Evolutionary conservation across 148 eudicot genomes (phyloP).

Genomic region (Arbutus unedo): DNA sequence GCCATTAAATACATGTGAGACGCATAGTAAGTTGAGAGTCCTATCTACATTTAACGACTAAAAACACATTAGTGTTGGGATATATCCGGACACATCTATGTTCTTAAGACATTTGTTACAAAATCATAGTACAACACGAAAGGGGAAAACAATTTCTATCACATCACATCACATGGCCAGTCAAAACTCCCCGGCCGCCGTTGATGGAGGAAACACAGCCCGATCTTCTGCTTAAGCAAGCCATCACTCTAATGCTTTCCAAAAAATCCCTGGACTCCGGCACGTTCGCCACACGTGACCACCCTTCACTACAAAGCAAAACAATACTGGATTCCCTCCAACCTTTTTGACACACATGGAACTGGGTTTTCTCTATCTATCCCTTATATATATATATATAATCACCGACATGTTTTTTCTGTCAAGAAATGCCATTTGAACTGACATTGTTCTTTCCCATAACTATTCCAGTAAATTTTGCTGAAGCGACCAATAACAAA

Average conservation of each 20-base stretch:
- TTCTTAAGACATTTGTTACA: too few species aligned
- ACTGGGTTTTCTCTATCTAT: background rate
- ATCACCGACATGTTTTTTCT: background rate
- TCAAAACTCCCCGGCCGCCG: constrained; percentile 5
- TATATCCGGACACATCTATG: too few species aligned
- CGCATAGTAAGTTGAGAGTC: too few species aligned
- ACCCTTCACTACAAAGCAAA: constrained; percentile 14
- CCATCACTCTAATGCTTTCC: background rate
- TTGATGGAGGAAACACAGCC: constrained; percentile 12
- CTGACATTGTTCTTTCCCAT: background rate
- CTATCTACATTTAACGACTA: too few species aligned
- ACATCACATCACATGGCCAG: background rate
- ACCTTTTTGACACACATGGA: background rate
- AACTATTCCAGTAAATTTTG: background rate
- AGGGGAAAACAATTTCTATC: too few species aligned
- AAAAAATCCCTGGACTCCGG: background rate
- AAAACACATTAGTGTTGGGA: too few species aligned
- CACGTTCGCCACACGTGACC: constrained; percentile 19
- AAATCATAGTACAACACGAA: too few species aligned
- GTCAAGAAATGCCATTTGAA: background rate
- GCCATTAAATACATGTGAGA: too few species aligned
- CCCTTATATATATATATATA: background rate
- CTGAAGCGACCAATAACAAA: background rate
- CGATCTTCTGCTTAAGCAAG: background rate
- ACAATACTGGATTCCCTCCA: background rate